These are phyloP conservation scores for Epichloe amarillans DNA, from an alignment of 2,329 filamentous ascomycete species.

Conservation along the genomic window DNA sequence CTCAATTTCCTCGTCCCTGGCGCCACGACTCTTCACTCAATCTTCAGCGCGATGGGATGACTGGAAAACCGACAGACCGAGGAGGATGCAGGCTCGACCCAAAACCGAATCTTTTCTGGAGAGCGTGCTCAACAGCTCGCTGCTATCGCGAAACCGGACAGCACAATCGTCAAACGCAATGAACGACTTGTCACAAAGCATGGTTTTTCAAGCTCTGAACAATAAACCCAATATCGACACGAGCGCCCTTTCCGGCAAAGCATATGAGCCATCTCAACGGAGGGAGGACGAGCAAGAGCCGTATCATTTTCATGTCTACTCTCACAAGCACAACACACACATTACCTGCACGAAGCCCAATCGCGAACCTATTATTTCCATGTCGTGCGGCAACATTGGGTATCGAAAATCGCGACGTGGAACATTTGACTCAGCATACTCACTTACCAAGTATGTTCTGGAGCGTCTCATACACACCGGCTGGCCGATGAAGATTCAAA, in stretches of 20 bases:
- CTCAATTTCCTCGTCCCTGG: constrained; percentile 10
- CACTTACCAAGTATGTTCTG: constrained; percentile 72
- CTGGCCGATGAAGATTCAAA: constrained; percentile 59
- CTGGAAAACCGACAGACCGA: constrained; percentile 10
- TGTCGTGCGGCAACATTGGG: constrained; percentile 80
- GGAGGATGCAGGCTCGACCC: constrained; percentile 12
- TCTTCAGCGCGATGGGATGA: constrained; percentile 20
- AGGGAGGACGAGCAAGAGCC: constrained; percentile 39
- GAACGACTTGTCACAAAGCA: constrained; percentile 22
- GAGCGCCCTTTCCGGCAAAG: constrained; percentile 15
- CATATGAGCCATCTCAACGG: constrained; percentile 10
- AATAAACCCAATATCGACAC: constrained; percentile 21
- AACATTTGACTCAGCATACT: constrained; percentile 84
- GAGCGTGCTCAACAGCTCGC: constrained; percentile 19
- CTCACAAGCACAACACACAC: constrained; percentile 90
- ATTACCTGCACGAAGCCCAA: constrained; percentile 79
- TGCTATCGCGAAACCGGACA: constrained; percentile 8
- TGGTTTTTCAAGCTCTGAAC: constrained; percentile 25
- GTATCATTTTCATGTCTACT: constrained; percentile 77
- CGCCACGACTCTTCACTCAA: constrained; percentile 26
- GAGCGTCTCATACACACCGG: constrained; percentile 73
- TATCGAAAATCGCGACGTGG: constrained; percentile 72
- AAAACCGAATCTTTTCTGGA: constrained; percentile 19
- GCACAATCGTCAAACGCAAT: constrained; percentile 17
- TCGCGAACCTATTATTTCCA: constrained; percentile 62